A percentile compares a stretch with the other conserved stretches of the same genome.
Conservation (phyloP, 352 stramenopile species). For the Pythium aphanidermatum region DNA sequence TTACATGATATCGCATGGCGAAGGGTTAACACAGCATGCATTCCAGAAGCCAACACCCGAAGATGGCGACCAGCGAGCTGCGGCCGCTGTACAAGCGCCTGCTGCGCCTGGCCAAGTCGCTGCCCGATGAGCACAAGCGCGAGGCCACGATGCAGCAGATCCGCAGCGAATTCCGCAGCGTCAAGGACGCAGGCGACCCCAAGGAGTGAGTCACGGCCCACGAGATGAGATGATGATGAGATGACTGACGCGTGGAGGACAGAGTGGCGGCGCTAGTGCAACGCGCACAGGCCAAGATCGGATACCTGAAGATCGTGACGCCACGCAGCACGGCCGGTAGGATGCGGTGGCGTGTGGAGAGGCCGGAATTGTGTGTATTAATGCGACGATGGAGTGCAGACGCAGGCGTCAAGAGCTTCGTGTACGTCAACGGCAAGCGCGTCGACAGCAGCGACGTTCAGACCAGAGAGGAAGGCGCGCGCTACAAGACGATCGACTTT, state of each 20-base stretch:
- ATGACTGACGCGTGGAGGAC: not conserved
- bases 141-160: slow-evolving; percentile 65
- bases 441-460: slow-evolving; percentile 30
- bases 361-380: not conserved
- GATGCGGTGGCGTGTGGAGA: slow-evolving; percentile 1
- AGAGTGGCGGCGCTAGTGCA: slow-evolving; percentile 65
- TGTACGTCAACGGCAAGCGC: slow-evolving; percentile 80
- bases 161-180: slow-evolving; percentile 63
- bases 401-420: slow-evolving; percentile 64
- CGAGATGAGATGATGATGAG: not conserved
- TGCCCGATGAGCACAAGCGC: slow-evolving; percentile 59
- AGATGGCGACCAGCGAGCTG: slow-evolving; percentile 26
- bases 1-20: not conserved
- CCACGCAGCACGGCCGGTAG: slow-evolving; percentile 49
- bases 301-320: slow-evolving; percentile 85
- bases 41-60: not conserved
- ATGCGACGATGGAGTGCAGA: slow-evolving; percentile 22
- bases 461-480: slow-evolving; percentile 41
- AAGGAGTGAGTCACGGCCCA: slow-evolving; percentile 41
- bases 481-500: slow-evolving; percentile 69
- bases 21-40: not conserved
- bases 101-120: slow-evolving; percentile 63
- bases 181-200: slow-evolving; percentile 48
- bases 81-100: slow-evolving; percentile 85
- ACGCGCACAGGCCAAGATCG: slow-evolving; percentile 75